phyloP scores from a whole-genome alignment of 164 flowering plant genomes.

The Vitis cinerea region DNA sequence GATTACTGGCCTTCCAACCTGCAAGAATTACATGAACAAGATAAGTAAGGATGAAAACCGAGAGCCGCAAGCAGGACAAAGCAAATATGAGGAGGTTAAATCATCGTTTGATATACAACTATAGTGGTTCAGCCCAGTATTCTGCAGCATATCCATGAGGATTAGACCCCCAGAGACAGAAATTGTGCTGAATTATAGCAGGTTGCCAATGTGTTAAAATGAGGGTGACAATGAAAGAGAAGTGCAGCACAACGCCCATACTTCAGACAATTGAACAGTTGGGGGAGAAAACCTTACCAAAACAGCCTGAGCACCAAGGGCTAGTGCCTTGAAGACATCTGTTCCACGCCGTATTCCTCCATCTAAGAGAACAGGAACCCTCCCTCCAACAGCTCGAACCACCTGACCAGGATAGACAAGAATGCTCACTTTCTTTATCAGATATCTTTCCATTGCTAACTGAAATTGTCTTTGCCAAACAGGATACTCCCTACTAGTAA shows the following conservation, averaged over 20 bases:
- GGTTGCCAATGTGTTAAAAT: too few species aligned
- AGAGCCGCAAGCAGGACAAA: too few species aligned
- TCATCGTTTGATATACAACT: too few species aligned
- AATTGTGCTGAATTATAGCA: too few species aligned
- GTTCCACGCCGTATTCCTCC: constrained; percentile 86
- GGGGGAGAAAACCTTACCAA: constrained; percentile 37
- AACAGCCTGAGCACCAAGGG: constrained; percentile 89
- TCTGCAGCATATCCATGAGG: too few species aligned
- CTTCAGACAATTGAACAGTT: not conserved
- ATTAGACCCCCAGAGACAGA: too few species aligned
- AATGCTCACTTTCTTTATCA: not conserved
- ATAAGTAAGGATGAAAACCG: too few species aligned
- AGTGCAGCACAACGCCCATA: not conserved
- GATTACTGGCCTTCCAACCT: constrained; percentile 67
- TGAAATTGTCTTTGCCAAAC: not conserved
- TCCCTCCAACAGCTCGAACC: constrained; percentile 67
- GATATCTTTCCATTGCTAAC: not conserved
- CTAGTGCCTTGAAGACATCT: constrained; percentile 84
- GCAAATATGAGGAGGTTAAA: too few species aligned
- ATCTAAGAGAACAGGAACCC: constrained; percentile 70
- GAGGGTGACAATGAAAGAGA: too few species aligned
- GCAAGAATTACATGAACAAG: not conserved
- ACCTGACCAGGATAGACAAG: constrained; percentile 30
- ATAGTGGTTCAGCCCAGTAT: too few species aligned
- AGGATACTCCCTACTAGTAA: not conserved